phyloP scores from a whole-genome alignment of 495 filamentous ascomycete species.

The Terfezia boudieri region DNA sequence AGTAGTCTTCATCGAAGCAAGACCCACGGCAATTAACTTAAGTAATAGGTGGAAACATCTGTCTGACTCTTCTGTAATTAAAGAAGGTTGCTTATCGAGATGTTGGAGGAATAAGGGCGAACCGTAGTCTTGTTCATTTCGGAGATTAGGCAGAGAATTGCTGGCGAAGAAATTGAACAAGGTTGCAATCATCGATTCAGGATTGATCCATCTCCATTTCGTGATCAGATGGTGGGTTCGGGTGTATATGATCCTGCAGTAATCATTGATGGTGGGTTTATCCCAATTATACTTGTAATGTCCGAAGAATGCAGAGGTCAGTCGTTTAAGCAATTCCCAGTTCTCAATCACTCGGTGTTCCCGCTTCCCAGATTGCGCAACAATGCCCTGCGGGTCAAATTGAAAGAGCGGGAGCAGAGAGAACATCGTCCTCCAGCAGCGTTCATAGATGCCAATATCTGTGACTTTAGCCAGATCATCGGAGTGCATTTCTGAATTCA shows the following conservation, averaged over 20 bases:
- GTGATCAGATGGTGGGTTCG: constrained; percentile 61
- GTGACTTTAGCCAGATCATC: constrained; percentile 16
- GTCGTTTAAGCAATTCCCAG: constrained; percentile 44
- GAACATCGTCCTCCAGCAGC: constrained; percentile 51
- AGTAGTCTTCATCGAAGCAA: constrained; percentile 32
- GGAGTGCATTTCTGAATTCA: constrained; percentile 25
- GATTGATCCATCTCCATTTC: constrained; percentile 69
- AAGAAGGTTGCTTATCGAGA: constrained; percentile 36
- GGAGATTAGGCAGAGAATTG: constrained; percentile 47
- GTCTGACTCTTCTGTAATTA: constrained; percentile 44
- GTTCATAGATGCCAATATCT: constrained; percentile 40
- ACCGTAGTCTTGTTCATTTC: constrained; percentile 49
- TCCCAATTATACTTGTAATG: constrained; percentile 36
- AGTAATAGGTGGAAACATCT: constrained; percentile 84
- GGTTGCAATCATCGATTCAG: constrained; percentile 50
- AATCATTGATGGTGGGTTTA: constrained; percentile 52
- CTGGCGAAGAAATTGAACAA: constrained; percentile 84
- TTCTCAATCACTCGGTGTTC: constrained; percentile 30
- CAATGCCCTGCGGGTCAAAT: constrained; percentile 44
- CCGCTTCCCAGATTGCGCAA: constrained; percentile 29
- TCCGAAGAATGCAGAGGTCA: constrained; percentile 42
- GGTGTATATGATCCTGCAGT: constrained; percentile 48
- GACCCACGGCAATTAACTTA: constrained; percentile 53
- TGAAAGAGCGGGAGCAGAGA: constrained; percentile 53
- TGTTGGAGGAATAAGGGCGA: constrained; percentile 62